Evolutionary conservation across 2,329 filamentous ascomycete species (phyloP), one percentile per base, ranked within the genome.

Genomic region (Fusarium sp.): DNA sequence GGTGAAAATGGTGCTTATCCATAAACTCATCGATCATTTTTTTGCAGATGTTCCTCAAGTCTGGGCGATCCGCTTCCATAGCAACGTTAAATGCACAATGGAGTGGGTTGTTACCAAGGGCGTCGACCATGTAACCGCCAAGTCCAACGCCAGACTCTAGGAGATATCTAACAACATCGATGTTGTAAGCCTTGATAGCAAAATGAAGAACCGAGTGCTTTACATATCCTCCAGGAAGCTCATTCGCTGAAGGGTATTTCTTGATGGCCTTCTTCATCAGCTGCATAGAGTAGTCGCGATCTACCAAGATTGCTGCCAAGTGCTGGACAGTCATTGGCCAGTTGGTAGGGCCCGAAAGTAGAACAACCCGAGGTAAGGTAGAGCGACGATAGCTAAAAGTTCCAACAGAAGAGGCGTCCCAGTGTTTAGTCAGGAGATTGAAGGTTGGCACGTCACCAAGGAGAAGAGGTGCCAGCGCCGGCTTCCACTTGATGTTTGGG

Each of bases 131-230:
- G 13, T 38, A 26, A 6, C 12, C 9, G 3, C 23, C 45, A 5
- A 45, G 3, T 18, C 42, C 63, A 9, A 37, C 26, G 9, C 32
- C 7, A 2, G 5, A 7, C 11, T n/a, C 7, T 15, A 66, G 17
- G 13, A 66, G 27, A 7, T 20, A 17, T 18, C 17, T 14, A 4
- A 66, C 23, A 10, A 9, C 52, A 15, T 9, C 10, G 10, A 17
- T 2, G n/a, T 50, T 66, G 15, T 38, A 37, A 5, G 63, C 63
- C 10, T 35, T 33, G 38, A 60, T 32, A 5, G 64, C 64, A 37
- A 66, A 20, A 18, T 66, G 62, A 11, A 60, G 23, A 20, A 67
- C 40, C 7, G 64, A 66, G 17, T 18, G 33, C n/a, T n/a, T 38
- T 11, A 37, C 35, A 26, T 17, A 12, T 17, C 58, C 52, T 13